Percentiles rank a stretch among this genome's conserved stretches.
These are phyloP conservation scores for Hordeum pubiflorum DNA, from an alignment of 202 grass and related monocot species.

Conservation along the genomic window DNA sequence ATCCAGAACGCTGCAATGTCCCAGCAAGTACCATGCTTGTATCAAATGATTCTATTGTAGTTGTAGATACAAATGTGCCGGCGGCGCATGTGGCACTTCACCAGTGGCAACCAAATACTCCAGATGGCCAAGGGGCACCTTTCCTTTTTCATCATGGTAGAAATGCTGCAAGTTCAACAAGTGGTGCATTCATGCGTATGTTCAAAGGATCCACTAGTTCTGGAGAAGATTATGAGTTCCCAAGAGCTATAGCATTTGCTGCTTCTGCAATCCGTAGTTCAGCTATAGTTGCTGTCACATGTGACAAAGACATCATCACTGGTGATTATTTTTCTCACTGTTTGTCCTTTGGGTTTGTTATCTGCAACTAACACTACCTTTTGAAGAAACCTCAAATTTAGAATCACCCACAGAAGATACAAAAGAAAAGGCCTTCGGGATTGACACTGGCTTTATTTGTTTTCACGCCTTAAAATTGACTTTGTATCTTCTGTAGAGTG, in stretches of 20 bases:
- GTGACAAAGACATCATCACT: slow-evolving; percentile 83
- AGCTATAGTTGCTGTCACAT: slow-evolving; percentile 79
- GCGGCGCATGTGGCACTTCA: slow-evolving; percentile 82
- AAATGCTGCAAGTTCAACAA: slow-evolving; percentile 46
- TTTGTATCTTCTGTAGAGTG: slow-evolving; percentile 7
- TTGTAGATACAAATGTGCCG: slow-evolving; percentile 71
- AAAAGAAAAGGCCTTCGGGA: slow-evolving; percentile 1
- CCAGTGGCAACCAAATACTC: slow-evolving; percentile 95
- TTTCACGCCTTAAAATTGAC: not conserved
- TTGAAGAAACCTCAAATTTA: not conserved
- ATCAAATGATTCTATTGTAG: slow-evolving; percentile 80
- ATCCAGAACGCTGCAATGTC: slow-evolving; percentile 88
- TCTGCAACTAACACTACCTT: not conserved
- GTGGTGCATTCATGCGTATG: slow-evolving; percentile 82
- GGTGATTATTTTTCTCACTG: slow-evolving; percentile 52
- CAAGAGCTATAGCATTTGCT: slow-evolving; percentile 84
- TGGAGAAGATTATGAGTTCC: slow-evolving; percentile 71
- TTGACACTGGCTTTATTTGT: not conserved
- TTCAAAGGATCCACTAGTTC: slow-evolving; percentile 69
- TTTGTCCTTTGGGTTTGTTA: slow-evolving; percentile 21
- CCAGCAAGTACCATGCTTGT: slow-evolving; percentile 81
- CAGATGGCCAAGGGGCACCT: slow-evolving; percentile 90
- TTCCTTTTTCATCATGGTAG: slow-evolving; percentile 88
- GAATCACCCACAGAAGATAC: not conserved
- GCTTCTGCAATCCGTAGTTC: slow-evolving; percentile 59